Evolutionary conservation across 257 asterid species (phyloP).

Genomic region (Schizonepeta tenuifolia): DNA sequence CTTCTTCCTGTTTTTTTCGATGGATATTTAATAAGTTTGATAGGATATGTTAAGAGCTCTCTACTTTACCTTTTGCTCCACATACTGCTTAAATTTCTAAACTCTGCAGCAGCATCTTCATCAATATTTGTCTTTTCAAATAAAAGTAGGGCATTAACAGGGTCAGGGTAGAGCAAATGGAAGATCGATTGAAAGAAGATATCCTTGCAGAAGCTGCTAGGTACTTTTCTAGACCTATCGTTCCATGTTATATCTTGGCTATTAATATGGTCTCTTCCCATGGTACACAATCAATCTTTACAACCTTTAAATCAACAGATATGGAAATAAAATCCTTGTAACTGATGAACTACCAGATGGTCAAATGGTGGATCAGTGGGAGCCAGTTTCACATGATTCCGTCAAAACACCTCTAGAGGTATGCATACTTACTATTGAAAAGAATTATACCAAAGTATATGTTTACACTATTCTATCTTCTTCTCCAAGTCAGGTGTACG

Average conservation of each 20-base stretch:
- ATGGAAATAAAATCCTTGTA: constrained; percentile 95
- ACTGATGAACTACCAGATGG: constrained; percentile 99
- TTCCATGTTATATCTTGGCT: constrained; percentile 7
- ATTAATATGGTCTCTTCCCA: constrained; percentile 23
- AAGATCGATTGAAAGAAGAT: constrained; percentile 94
- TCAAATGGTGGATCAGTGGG: constrained; percentile 99
- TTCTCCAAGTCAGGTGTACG: constrained; percentile 73
- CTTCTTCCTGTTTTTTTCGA: constrained; percentile 12
- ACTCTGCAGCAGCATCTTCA: constrained; percentile 37
- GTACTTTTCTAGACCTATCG: constrained; percentile 38
- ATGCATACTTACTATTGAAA: constrained; percentile 27
- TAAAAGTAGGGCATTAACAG: constrained; percentile 97
- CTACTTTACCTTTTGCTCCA: constrained; percentile 29
- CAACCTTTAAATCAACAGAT: constrained; percentile 60
- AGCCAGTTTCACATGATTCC: constrained; percentile 79
- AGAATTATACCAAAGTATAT: constrained; percentile 27
- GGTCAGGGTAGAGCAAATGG: constrained; percentile 98
- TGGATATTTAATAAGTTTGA: constrained; percentile 27
- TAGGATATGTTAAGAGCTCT: constrained; percentile 29
- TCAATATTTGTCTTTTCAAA: constrained; percentile 50
- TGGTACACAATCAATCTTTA: constrained; percentile 34
- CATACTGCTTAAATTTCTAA: constrained; percentile 24
- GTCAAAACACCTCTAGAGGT: constrained; percentile 97
- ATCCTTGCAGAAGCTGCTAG: constrained; percentile 87
- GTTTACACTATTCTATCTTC: constrained; percentile 35